Percentiles rank a stretch among this genome's conserved stretches.
These are phyloP conservation scores for Beauveria varroae DNA, from an alignment of 2,329 filamentous ascomycete genomes.

Conservation along the genomic window DNA sequence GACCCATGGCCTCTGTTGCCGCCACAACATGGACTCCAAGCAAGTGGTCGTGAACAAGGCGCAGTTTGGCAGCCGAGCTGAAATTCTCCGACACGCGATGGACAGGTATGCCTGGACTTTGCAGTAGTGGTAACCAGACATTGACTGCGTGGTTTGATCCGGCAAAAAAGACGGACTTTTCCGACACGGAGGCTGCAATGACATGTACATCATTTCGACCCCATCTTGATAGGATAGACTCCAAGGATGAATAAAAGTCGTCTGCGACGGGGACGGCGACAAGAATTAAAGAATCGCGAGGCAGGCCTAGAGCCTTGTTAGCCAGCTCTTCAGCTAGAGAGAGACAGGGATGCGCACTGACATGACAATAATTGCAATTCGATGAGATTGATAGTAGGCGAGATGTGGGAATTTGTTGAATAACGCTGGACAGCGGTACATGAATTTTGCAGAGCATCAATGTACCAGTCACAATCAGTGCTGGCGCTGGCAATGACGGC, in stretches of 20 bases:
- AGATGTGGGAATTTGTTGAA: neutral
- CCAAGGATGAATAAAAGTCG: neutral
- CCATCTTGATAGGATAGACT: neutral
- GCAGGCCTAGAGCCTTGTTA: neutral
- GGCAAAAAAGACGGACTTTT: neutral
- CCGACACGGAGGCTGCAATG: neutral
- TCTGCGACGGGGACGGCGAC: neutral
- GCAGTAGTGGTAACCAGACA: neutral
- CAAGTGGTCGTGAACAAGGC: conserved; percentile 46
- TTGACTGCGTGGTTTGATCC: neutral
- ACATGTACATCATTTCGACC: neutral
- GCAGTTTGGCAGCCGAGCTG: conserved; percentile 29
- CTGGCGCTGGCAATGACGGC: neutral
- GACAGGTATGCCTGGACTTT: neutral
- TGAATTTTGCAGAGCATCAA: neutral
- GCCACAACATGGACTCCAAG: conserved; percentile 44
- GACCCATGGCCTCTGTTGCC: conserved; percentile 43
- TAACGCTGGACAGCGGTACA: neutral
- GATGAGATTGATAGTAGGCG: neutral
- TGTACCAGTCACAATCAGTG: neutral
- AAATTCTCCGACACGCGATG: neutral
- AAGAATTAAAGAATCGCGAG: neutral
- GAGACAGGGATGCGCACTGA: neutral
- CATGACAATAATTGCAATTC: neutral
- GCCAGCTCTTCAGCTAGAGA: neutral